These are phyloP conservation scores for Lolium rigidum DNA, from an alignment of 176 grass and related monocot genomes.

Conservation along the genomic window DNA sequence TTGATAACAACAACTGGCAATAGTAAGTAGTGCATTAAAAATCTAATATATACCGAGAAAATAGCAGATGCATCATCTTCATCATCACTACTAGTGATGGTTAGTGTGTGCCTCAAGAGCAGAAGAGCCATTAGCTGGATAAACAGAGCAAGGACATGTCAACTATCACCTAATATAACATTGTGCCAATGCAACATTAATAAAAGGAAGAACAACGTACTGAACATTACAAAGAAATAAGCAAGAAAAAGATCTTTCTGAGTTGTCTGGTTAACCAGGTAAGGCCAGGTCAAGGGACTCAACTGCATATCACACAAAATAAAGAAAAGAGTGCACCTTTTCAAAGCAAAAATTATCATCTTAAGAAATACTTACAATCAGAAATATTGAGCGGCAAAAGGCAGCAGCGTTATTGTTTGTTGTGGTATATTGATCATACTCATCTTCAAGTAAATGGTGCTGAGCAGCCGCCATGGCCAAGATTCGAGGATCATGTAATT, in stretches of 20 bases:
- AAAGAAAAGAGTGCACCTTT: constrained; percentile 3
- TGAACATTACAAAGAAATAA: constrained; percentile 22
- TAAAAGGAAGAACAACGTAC: constrained; percentile 7
- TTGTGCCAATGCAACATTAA: background rate
- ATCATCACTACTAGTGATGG: constrained; percentile 72
- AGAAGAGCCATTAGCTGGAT: constrained; percentile 95
- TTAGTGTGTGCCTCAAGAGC: constrained; percentile 88
- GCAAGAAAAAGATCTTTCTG: background rate
- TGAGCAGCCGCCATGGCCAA: constrained; percentile 82
- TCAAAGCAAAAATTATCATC: background rate
- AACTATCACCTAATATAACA: constrained; percentile 14
- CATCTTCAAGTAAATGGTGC: constrained; percentile 70
- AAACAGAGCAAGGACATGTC: constrained; percentile 26
- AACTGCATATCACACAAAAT: background rate
- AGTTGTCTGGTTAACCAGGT: background rate
- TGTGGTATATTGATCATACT: constrained; percentile 82
- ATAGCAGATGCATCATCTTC: constrained; percentile 81
- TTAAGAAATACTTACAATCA: constrained; percentile 65
- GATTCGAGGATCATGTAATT: constrained; percentile 76
- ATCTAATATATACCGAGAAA: constrained; percentile 70
- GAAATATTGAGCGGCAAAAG: constrained; percentile 85
- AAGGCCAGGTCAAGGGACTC: constrained; percentile 13
- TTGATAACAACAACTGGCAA: background rate
- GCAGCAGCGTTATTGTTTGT: constrained; percentile 83
- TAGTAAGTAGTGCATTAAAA: background rate